Evolutionary conservation across 495 filamentous ascomycete species (phyloP).

Genomic region (Penicillium bovifimosum): DNA sequence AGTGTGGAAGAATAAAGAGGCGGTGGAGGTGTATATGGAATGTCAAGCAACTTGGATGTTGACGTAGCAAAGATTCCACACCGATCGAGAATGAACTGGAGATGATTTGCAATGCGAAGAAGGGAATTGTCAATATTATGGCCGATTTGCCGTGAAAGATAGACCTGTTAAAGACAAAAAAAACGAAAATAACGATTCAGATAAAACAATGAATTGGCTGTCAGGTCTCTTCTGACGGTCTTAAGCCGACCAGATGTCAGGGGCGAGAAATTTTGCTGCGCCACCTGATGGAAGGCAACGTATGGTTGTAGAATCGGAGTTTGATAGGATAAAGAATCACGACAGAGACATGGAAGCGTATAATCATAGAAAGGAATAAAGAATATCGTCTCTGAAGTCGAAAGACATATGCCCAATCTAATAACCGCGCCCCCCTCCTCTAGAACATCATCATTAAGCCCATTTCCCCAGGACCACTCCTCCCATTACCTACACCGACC

Average conservation of each 20-base stretch:
- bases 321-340: not conserved
- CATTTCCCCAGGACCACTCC: not conserved
- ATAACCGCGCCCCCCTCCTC: not conserved
- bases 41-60: slow-evolving; percentile 11
- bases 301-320: not conserved
- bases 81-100: slow-evolving; percentile 22
- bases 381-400: not conserved
- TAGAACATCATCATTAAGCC: not conserved
- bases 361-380: not conserved
- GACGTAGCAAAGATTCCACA: slow-evolving; percentile 16
- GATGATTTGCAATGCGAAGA: slow-evolving; percentile 5
- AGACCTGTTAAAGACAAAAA: not conserved
- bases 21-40: slow-evolving; percentile 12
- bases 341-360: not conserved
- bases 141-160: not conserved
- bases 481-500: not conserved
- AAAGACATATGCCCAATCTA: not conserved
- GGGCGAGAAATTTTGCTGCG: not conserved
- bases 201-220: not conserved
- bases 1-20: slow-evolving; percentile 8
- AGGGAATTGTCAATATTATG: slow-evolving; percentile 1
- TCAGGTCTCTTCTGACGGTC: not conserved
- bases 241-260: not conserved
- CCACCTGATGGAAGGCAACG: not conserved
- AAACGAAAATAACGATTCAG: not conserved